phyloP scores from a whole-genome alignment of 345 rosid species.

The Arabidopsis suecica region DNA sequence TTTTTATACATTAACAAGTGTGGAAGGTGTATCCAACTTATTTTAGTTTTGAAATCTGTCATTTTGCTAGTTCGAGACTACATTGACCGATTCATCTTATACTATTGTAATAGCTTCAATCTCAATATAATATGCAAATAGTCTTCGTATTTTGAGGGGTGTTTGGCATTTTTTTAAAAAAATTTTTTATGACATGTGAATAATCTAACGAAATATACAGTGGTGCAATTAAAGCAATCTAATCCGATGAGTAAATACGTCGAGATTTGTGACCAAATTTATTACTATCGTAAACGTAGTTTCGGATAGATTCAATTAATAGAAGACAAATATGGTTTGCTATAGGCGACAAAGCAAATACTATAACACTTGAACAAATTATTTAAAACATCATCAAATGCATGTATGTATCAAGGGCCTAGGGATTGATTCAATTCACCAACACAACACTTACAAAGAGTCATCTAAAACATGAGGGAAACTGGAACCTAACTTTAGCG shows the following conservation, averaged over 20 bases:
- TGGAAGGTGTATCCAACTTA: not conserved
- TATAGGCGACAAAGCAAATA: not conserved
- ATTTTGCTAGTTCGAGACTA: constrained; percentile 23
- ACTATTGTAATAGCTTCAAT: not conserved
- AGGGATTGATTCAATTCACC: not conserved
- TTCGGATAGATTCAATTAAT: not conserved
- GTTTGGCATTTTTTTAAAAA: not conserved
- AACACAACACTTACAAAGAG: not conserved
- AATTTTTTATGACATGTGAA: not conserved
- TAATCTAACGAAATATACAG: not conserved
- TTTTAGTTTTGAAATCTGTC: too few relatives aligned
- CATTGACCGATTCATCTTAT: constrained; percentile 31
- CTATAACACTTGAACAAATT: not conserved
- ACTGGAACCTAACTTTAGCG: not conserved
- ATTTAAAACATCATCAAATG: not conserved
- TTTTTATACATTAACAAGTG: not conserved
- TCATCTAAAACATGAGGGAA: not conserved
- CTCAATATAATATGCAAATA: constrained; percentile 10
- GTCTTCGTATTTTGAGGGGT: constrained; percentile 13
- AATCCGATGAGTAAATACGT: constrained; percentile 24
- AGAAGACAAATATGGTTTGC: not conserved
- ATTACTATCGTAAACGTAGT: not conserved
- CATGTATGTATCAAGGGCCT: not conserved
- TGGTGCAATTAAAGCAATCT: constrained; percentile 32
- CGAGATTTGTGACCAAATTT: constrained; percentile 27